Base-by-base conservation (phyloP, 2,329 filamentous ascomycete species). In the Sarocladiaceae sp. region DNA sequence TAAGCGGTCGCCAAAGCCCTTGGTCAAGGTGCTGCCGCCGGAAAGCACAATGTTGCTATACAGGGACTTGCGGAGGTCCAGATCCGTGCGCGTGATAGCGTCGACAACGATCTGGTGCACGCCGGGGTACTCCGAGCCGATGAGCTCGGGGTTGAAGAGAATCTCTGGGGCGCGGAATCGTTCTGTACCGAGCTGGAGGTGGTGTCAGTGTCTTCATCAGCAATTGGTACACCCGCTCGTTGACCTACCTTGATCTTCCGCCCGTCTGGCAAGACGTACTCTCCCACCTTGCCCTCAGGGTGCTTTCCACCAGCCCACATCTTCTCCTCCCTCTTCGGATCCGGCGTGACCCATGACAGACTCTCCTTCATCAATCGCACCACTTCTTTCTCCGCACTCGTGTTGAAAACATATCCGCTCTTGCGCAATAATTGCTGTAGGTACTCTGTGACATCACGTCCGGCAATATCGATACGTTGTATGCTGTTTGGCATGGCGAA, bases 331-430 rank as follows among this genome's bases (percentile, higher is more conserved):
- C 86, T 89, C 60, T 85, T 84, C 6, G 93, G 90, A 63, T 97
- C 90, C 43, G 86, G 69, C 19, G 93, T 89, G 31, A 98, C 85
- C 62, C 97, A 98, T 46, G 87, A 85, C 39, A 88, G 84, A 59
- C 86, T 87, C 74, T 98, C 93, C 70, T 98, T 98, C 69, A 98
- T 96, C 65, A 88, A 77, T 53, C 91, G 81, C 47, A 98, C 93
- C n/a, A 96, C 89, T 68, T 98, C 93, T 71, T 98, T 98, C 73
- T 98, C 93, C 11, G 93, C 93, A 61, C 89, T 96, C 15, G 93
- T 98, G 67, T 97, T 91, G 64, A 98, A 95, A 15, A 96, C 81
- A 61, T 93, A 88, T 41, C 93, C 93, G 55, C 83, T 87, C 73
- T 96, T 97, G 58, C 93, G 80, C 54, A 98, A 72, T 55, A 97